Conservation (phyloP, 176 grass and related monocot species). For the Triticum timopheevii region DNA sequence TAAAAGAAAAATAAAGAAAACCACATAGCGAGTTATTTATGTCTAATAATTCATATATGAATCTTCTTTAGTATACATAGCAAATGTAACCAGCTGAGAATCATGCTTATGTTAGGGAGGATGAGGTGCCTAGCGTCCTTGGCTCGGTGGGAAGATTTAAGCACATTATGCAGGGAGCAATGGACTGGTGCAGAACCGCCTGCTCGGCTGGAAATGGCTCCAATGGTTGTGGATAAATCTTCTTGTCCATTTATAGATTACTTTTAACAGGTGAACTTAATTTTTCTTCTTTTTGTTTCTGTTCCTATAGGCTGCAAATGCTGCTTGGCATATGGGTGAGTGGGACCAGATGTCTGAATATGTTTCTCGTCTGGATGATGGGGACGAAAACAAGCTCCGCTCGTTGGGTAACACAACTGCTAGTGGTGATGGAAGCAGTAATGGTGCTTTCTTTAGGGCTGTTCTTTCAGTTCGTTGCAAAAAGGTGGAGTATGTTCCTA, state of each 20-base stretch:
- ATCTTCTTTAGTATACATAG: neutral
- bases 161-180: slow-evolving; percentile 86
- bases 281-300: slow-evolving; percentile 12
- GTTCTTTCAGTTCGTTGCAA: slow-evolving; percentile 90
- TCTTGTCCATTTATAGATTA: neutral
- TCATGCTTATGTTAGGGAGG: slow-evolving; percentile 59
- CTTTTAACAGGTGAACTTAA: slow-evolving; percentile 3
- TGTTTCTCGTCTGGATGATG: slow-evolving; percentile 90
- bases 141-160: slow-evolving; percentile 95
- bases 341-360: slow-evolving; percentile 98
- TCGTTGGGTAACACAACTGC: slow-evolving; percentile 79
- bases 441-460: slow-evolving; percentile 96
- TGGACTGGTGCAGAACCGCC: slow-evolving; percentile 94
- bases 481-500: slow-evolving; percentile 41
- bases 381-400: slow-evolving; percentile 84
- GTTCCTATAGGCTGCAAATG: slow-evolving; percentile 74
- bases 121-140: slow-evolving; percentile 96
- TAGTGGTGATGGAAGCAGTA: slow-evolving; percentile 97
- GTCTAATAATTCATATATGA: neutral
- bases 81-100: slow-evolving; percentile 14
- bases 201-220: slow-evolving; percentile 96
- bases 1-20: neutral
- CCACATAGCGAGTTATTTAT: neutral
- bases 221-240: slow-evolving; percentile 68
- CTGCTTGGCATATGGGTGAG: slow-evolving; percentile 99